These are phyloP conservation scores for Syncephalastrum racemosum DNA, from an alignment of 371 early-diverging fungal genomes.

Conservation along the genomic window DNA sequence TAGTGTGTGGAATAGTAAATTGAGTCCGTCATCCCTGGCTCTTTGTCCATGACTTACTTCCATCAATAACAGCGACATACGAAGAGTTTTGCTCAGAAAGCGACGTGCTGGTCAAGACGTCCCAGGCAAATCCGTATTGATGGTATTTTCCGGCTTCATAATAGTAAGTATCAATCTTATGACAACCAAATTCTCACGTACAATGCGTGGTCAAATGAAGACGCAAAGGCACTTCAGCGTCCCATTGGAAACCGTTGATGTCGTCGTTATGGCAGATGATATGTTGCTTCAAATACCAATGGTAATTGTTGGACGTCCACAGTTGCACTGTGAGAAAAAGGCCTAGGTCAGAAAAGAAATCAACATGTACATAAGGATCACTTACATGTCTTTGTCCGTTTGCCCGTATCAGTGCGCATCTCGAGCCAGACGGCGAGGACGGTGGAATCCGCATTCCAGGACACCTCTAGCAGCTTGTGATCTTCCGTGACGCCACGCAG, in stretches of 20 bases:
- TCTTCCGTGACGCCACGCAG: conserved; percentile 53
- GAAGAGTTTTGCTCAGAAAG: conserved; percentile 56
- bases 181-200: conserved; percentile 5
- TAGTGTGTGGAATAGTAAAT: conserved; percentile 11
- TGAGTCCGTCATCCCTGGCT: neutral
- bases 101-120: conserved; percentile 57
- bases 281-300: conserved; percentile 95
- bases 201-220: conserved; percentile 55
- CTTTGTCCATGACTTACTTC: conserved; percentile 26
- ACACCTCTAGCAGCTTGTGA: conserved; percentile 58
- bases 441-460: conserved; percentile 90
- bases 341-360: neutral
- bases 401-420: conserved; percentile 22
- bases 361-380: neutral
- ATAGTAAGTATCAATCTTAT: neutral
- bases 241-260: conserved; percentile 65
- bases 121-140: conserved; percentile 53
- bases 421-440: conserved; percentile 77
- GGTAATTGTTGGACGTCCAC: conserved; percentile 92
- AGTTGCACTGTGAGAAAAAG: conserved; percentile 74
- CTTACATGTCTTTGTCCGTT: conserved; percentile 31
- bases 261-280: conserved; percentile 33
- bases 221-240: conserved; percentile 63
- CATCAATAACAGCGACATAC: conserved; percentile 81
- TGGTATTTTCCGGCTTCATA: conserved; percentile 53